Evolutionary conservation across 1,284 basidiomycete species (phyloP).

Genomic region (Cryptococcus sp.): DNA sequence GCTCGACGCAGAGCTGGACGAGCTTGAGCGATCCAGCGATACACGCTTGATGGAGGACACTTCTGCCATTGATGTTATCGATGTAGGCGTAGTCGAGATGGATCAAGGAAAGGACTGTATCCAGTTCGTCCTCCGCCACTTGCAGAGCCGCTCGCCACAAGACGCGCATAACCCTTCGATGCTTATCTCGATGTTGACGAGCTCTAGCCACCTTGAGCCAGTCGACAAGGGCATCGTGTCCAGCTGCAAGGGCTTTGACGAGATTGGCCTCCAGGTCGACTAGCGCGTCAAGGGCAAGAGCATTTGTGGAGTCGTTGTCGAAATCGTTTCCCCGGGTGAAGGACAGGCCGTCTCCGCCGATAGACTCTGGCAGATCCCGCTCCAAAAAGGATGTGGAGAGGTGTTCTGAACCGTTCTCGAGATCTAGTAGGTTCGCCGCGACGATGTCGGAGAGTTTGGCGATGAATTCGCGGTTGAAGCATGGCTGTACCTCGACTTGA

Average conservation of each 20-base stretch:
- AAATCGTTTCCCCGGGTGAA: constrained; percentile 71
- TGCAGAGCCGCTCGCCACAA: constrained; percentile 88
- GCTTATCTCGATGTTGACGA: constrained; percentile 50
- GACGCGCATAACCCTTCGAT: constrained; percentile 65
- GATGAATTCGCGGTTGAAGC: constrained; percentile 97
- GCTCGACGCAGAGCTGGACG: constrained; percentile 77
- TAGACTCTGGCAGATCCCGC: constrained; percentile 48
- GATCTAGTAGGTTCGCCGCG: constrained; percentile 86
- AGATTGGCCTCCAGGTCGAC: constrained; percentile 85
- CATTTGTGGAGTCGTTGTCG: constrained; percentile 46
- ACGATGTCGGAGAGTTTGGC: constrained; percentile 94
- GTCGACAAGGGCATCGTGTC: constrained; percentile 63
- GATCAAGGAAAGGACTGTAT: constrained; percentile 71
- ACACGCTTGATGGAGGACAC: constrained; percentile 90
- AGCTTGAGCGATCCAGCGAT: constrained; percentile 81
- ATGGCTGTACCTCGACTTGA: constrained; percentile 97
- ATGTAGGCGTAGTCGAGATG: constrained; percentile 88
- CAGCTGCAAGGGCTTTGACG: constrained; percentile 68
- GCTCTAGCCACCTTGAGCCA: constrained; percentile 70
- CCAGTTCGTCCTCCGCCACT: constrained; percentile 69
- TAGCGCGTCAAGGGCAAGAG: constrained; percentile 65
- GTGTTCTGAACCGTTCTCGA: constrained; percentile 75
- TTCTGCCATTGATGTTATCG: constrained; percentile 96
- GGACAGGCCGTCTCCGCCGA: constrained; percentile 57
- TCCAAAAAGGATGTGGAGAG: constrained; percentile 61